phyloP scores from a whole-genome alignment of 495 filamentous ascomycete genomes.

The Lasiosphaeria ovina region DNA sequence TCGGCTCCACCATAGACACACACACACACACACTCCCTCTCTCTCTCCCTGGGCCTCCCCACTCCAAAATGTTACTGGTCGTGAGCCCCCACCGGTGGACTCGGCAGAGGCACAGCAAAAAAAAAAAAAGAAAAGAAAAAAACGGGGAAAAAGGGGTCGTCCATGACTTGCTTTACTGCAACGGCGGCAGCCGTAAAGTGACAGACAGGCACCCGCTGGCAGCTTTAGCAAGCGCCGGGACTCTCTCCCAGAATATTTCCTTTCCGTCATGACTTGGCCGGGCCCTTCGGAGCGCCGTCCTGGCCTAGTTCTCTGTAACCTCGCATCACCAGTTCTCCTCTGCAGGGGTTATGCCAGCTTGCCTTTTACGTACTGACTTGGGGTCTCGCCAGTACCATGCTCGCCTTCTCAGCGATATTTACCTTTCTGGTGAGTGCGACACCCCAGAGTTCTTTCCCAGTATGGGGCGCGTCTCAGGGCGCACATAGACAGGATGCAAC shows the following conservation, averaged over 20 bases:
- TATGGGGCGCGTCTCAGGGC: conserved; percentile 5
- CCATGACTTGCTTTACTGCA: too few species aligned
- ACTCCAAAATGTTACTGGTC: too few species aligned
- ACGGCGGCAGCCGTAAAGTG: too few species aligned
- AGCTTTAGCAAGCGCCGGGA: too few species aligned
- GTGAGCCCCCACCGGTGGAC: too few species aligned
- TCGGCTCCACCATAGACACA: too few species aligned
- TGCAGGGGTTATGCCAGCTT: conserved; percentile 25
- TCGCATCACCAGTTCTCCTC: conserved; percentile 19
- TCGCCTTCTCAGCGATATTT: conserved; percentile 84
- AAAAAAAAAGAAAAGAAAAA: too few species aligned
- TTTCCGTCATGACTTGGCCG: conserved; percentile 28
- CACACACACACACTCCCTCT: too few species aligned
- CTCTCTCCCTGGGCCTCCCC: too few species aligned
- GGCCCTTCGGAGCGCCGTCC: conserved; percentile 1
- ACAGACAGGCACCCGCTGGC: too few species aligned
- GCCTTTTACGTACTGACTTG: conserved; percentile 18
- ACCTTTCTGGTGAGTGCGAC: conserved; percentile 67
- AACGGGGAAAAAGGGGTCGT: too few species aligned
- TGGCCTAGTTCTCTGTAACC: conserved; percentile 11
- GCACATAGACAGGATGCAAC: conserved; percentile 14
- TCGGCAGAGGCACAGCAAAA: too few species aligned
- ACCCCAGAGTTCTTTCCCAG: neutral
- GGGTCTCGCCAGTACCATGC: conserved; percentile 55
- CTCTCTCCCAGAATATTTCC: neutral